Evolutionary conservation across 2,329 filamentous ascomycete species (phyloP).

Genomic region (Xylaria hypoxylon): DNA sequence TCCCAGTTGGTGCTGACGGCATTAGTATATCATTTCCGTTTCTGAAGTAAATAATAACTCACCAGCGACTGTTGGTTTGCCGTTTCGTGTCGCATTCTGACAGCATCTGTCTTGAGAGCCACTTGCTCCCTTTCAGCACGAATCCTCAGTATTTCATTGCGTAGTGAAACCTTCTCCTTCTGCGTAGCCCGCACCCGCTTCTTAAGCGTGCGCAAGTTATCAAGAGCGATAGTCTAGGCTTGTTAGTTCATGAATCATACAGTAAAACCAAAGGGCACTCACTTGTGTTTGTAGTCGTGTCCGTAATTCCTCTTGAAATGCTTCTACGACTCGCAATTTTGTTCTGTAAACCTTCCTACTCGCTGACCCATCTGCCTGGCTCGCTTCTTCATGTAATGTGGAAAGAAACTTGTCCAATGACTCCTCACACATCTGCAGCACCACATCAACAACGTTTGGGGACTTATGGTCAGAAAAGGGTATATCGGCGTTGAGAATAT

Average conservation of each 20-base stretch:
- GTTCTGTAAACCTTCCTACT: slow-evolving; percentile 66
- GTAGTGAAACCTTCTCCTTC: slow-evolving; percentile 66
- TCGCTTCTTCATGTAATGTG: slow-evolving; percentile 59
- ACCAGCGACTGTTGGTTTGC: slow-evolving; percentile 65
- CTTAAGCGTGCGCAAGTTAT: slow-evolving; percentile 67
- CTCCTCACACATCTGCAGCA: slow-evolving; percentile 71
- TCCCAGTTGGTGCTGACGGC: slow-evolving; percentile 58
- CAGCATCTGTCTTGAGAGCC: slow-evolving; percentile 70
- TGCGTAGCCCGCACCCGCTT: slow-evolving; percentile 69
- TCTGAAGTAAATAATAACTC: slow-evolving; percentile 41
- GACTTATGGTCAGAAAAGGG: slow-evolving; percentile 65
- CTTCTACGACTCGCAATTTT: slow-evolving; percentile 67
- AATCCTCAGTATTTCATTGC: slow-evolving; percentile 70
- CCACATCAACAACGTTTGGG: slow-evolving; percentile 72
- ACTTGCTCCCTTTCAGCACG: slow-evolving; percentile 71
- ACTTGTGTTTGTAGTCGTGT: slow-evolving; percentile 70
- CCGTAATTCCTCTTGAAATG: slow-evolving; percentile 68
- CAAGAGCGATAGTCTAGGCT: slow-evolving; percentile 67
- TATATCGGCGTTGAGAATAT: slow-evolving; percentile 64
- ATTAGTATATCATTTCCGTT: slow-evolving; percentile 14
- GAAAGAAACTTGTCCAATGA: slow-evolving; percentile 64
- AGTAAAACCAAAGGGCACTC: slow-evolving; percentile 47
- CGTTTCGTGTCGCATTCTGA: slow-evolving; percentile 69
- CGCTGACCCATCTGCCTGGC: slow-evolving; percentile 58
- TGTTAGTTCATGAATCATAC: slow-evolving; percentile 24